These are phyloP conservation scores for Mortierella sp. DNA, from an alignment of 371 early-diverging fungal species.

Conservation along the genomic window DNA sequence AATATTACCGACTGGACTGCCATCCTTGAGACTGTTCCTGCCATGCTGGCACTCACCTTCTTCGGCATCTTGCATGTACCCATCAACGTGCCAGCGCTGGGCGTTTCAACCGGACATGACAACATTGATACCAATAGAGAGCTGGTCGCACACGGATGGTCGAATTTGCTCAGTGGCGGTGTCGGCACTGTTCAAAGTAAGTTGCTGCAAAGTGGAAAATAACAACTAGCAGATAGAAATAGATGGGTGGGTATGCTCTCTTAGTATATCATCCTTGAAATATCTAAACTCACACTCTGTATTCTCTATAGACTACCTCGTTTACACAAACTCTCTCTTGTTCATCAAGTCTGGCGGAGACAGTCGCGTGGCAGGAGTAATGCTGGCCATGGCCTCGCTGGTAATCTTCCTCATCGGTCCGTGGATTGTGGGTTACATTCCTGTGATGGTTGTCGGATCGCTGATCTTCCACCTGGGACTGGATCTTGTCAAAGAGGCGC, in stretches of 20 bases:
- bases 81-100: slow-evolving; percentile 92
- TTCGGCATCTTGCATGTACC: slow-evolving; percentile 96
- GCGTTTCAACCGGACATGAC: slow-evolving; percentile 88
- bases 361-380: slow-evolving; percentile 85
- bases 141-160: slow-evolving; percentile 93
- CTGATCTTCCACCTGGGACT: slow-evolving; percentile 95
- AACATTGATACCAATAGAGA: slow-evolving; percentile 92
- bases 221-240: neutral
- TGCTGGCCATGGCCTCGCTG: slow-evolving; percentile 85
- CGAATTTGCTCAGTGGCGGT: slow-evolving; percentile 85
- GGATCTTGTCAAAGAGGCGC: slow-evolving; percentile 90
- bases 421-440: slow-evolving; percentile 90
- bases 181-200: slow-evolving; percentile 86
- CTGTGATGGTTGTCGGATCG: slow-evolving; percentile 92
- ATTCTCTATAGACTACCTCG: slow-evolving; percentile 77
- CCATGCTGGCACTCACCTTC: slow-evolving; percentile 93
- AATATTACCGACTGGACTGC: slow-evolving; percentile 81
- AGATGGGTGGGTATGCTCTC: too few relatives aligned
- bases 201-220: slow-evolving; percentile 31
- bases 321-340: slow-evolving; percentile 91
- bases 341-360: slow-evolving; percentile 94
- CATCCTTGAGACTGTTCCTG: slow-evolving; percentile 81
- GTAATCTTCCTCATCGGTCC: slow-evolving; percentile 87
- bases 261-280: too few relatives aligned
- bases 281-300: neutral